phyloP scores from a whole-genome alignment of 106 monocot species.

The Xerophyta viscosa region DNA sequence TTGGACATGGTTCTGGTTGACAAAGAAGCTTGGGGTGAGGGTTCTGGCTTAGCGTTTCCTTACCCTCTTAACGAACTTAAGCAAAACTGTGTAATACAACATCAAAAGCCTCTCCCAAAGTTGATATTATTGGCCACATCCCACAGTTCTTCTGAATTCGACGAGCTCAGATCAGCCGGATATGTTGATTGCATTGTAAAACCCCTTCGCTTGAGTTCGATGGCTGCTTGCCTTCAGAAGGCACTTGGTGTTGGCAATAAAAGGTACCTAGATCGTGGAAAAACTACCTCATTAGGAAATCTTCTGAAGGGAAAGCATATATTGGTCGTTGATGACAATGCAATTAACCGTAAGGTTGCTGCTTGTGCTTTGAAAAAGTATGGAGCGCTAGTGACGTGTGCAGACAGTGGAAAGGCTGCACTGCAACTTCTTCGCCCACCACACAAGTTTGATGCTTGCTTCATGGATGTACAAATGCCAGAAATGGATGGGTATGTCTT shows the following conservation, averaged over 20 bases:
- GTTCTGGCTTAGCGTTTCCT: constrained; percentile 34
- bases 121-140: constrained; percentile 63
- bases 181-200: constrained; percentile 58
- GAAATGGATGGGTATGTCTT: constrained; percentile 77
- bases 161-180: constrained; percentile 38
- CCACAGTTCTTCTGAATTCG: constrained; percentile 25
- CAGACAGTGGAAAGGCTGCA: constrained; percentile 62
- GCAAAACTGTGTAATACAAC: constrained; percentile 25
- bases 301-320: constrained; percentile 58
- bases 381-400: constrained; percentile 73
- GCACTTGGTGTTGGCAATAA: constrained; percentile 50
- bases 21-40: constrained; percentile 54
- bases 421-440: constrained; percentile 58
- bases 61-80: constrained; percentile 27
- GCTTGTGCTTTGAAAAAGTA: constrained; percentile 82
- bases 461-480: constrained; percentile 94
- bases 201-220: constrained; percentile 64
- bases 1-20: constrained; percentile 70
- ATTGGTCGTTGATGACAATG: constrained; percentile 74
- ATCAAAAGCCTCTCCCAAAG: constrained; percentile 51
- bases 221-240: constrained; percentile 57
- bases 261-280: constrained; percentile 30
- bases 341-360: constrained; percentile 73
- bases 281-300: constrained; percentile 37
- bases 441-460: constrained; percentile 74